phyloP scores from a whole-genome alignment of 2,329 filamentous ascomycete species.

The Moelleriella libera region DNA sequence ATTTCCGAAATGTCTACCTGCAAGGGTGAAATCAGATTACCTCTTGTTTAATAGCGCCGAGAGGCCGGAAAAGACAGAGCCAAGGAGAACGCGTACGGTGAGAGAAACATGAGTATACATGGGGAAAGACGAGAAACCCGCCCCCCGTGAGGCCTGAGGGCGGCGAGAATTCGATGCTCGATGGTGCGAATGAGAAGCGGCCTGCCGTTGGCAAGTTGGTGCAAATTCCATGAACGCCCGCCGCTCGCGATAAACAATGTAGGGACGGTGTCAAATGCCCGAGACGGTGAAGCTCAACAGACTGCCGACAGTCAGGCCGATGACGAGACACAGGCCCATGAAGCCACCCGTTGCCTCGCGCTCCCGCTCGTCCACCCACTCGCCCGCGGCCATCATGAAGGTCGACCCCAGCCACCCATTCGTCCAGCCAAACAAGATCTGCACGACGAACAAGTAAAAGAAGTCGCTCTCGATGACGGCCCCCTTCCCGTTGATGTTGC shows the following conservation, averaged over 20 bases:
- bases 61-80: too few relatives aligned
- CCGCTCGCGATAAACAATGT: too few relatives aligned
- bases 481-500: constrained; percentile 70
- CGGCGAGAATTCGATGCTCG: too few relatives aligned
- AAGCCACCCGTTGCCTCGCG: constrained; percentile 82
- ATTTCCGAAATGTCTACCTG: too few relatives aligned
- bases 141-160: too few relatives aligned
- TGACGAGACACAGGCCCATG: constrained; percentile 84
- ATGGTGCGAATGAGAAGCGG: neutral
- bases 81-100: too few relatives aligned
- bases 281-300: constrained; percentile 70
- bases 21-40: too few relatives aligned
- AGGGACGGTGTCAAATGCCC: constrained; percentile 11
- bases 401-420: constrained; percentile 80
- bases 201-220: neutral
- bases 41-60: too few relatives aligned
- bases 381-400: constrained; percentile 81
- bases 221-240: too few relatives aligned
- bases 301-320: constrained; percentile 73
- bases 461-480: constrained; percentile 64
- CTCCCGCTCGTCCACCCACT: constrained; percentile 72
- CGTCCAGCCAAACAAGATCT: constrained; percentile 68
- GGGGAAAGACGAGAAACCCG: too few relatives aligned
- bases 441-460: constrained; percentile 77
- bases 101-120: too few relatives aligned